Evolutionary conservation across 1,284 basidiomycete species (phyloP).

Genomic region (Ustilago curta): DNA sequence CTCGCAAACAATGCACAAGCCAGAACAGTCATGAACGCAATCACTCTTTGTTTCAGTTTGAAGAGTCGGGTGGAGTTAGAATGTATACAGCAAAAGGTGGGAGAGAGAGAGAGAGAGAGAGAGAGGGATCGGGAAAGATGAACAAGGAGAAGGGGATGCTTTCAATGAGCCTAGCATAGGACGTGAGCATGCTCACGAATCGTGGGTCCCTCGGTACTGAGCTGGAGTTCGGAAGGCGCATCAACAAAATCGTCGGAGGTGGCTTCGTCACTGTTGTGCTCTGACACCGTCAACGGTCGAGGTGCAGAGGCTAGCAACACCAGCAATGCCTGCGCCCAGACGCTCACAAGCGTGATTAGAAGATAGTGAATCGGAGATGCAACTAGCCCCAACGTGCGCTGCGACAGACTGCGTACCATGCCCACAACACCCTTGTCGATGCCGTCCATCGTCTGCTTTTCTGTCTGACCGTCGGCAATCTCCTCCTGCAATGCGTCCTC

Average conservation of each 20-base stretch:
- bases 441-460: neutral
- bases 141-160: neutral
- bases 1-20: neutral
- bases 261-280: neutral
- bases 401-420: constrained; percentile 30
- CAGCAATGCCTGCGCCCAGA: constrained; percentile 36
- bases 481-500: constrained; percentile 16
- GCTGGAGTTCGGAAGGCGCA: constrained; percentile 11
- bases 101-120: neutral
- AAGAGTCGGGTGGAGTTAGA: constrained; percentile 20
- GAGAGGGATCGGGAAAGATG: neutral
- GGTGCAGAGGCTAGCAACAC: constrained; percentile 11
- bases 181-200: neutral
- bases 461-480: neutral
- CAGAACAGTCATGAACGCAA: neutral
- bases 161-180: neutral
- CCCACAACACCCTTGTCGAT: constrained; percentile 8
- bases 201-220: constrained; percentile 4
- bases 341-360: constrained; percentile 19
- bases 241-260: constrained; percentile 7
- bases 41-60: constrained; percentile 15
- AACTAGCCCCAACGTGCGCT: constrained; percentile 19
- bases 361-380: constrained; percentile 19
- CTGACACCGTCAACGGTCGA: neutral
- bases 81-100: constrained; percentile 1